Evolutionary conservation across 2,329 filamentous ascomycete species (phyloP).

Genomic region (Triangularia setosa): DNA sequence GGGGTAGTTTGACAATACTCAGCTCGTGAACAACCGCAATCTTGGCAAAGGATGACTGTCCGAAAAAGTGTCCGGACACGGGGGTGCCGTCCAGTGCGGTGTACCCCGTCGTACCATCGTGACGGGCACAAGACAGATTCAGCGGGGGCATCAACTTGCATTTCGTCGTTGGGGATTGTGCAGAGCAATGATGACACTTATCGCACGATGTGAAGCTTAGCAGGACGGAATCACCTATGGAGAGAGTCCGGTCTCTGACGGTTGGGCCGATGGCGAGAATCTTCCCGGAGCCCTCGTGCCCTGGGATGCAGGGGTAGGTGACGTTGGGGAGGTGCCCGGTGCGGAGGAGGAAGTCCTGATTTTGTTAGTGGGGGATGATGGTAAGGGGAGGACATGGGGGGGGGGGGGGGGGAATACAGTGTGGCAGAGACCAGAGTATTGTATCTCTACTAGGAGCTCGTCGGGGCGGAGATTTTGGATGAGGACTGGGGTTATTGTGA

Average conservation of each 20-base stretch:
- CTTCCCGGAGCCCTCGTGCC: constrained; percentile 29
- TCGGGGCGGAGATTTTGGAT: constrained; percentile 16
- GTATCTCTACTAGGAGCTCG: constrained; percentile 27
- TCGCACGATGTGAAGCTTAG: constrained; percentile 34
- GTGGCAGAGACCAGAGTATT: constrained; percentile 32
- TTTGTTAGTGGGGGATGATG: not conserved
- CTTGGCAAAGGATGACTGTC: constrained; percentile 31
- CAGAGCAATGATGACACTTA: constrained; percentile 30
- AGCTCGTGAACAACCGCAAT: constrained; percentile 26
- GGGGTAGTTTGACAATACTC: constrained; percentile 25
- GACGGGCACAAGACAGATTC: constrained; percentile 25
- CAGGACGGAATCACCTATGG: constrained; percentile 34
- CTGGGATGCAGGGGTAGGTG: constrained; percentile 30
- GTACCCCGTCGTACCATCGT: constrained; percentile 10
- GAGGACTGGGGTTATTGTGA: constrained; percentile 12
- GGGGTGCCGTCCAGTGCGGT: constrained; percentile 6
- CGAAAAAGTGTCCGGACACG: constrained; percentile 32
- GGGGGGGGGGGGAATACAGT: constrained; percentile 17
- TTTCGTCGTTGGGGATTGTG: constrained; percentile 26
- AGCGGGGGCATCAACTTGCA: constrained; percentile 26
- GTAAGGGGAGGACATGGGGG: not conserved
- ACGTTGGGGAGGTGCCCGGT: constrained; percentile 25
- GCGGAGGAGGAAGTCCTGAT: constrained; percentile 29
- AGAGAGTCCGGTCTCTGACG: constrained; percentile 27
- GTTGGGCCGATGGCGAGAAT: constrained; percentile 28